Base-by-base conservation (phyloP, 2,329 filamentous ascomycete species). In the Cladosporium austrohemisphaericum region DNA sequence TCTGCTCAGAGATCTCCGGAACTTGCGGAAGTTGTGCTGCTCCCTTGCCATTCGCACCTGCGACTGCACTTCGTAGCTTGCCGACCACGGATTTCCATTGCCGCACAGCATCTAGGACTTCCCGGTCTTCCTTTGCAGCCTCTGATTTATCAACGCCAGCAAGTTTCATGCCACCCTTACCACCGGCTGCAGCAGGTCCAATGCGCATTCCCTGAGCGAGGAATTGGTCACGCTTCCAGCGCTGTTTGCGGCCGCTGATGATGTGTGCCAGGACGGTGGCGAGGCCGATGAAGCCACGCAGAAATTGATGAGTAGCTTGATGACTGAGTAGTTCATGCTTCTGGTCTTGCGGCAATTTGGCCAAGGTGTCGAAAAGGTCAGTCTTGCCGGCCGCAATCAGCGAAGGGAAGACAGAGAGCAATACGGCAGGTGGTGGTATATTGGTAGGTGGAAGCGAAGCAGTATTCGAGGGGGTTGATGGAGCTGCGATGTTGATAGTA, bases 131-230 rank as follows among this genome's bases (percentile, higher is more conserved):
- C 51, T 88, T 85, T 19, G 80, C 76, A n/a, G 80, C 76, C 66
- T 96, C 90, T 3, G 83, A 79, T 68, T 86, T 92, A 68, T 95
- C 91, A 32, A 97, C 75, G 10, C 88, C 86, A 0, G 85, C 81
- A 16, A 97, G 79, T 69, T 96, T 97, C 92, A 97, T 96, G 3
- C 92, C 81, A n/a, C 77, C 84, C 43, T 71, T 67, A 59, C 87
- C 88, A 46, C 83, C 80, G 2, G 84, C 79, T 13, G 83, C 81
- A 1, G 88, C 88, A 16, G 80, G 80, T 0, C 82, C 81, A 53
- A 97, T 95, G 50, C 86, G 83, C 87, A 95, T 95, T 62, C 85
- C 84, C 67, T 95, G 89, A 1, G 87, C 81, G 10, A 97, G 74
- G 54, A 89, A 83, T 54, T 81, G 85, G 68, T 97, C 92, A 47